A percentile compares a stretch with the other conserved stretches of the same genome.
Conservation (phyloP, 2,329 filamentous ascomycete genomes). For the Boeremia exigua region DNA sequence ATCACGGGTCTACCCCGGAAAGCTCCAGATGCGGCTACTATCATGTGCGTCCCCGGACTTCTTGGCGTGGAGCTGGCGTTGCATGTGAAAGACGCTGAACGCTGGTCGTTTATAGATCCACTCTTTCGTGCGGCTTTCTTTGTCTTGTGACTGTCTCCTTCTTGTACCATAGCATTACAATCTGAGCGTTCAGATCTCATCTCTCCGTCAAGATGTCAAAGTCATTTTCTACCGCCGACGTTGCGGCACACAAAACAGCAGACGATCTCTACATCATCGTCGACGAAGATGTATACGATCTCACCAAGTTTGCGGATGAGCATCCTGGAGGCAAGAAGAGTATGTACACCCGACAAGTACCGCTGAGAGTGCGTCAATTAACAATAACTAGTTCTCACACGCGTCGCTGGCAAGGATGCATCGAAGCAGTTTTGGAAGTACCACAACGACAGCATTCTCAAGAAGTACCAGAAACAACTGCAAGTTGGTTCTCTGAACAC, state of each 20-base stretch:
- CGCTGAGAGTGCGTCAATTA: conserved; percentile 7
- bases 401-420: conserved; percentile 70
- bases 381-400: conserved; percentile 61
- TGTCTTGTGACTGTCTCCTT: conserved; percentile 27
- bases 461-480: conserved; percentile 67
- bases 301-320: conserved; percentile 70
- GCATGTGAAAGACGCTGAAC: conserved; percentile 46
- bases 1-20: conserved; percentile 34
- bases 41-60: conserved; percentile 33
- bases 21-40: conserved; percentile 34
- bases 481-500: conserved; percentile 79
- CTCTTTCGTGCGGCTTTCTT: conserved; percentile 20
- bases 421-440: conserved; percentile 74
- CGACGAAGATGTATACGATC: conserved; percentile 93
- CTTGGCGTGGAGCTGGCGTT: conserved; percentile 35
- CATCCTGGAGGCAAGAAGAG: conserved; percentile 74
- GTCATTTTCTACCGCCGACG: conserved; percentile 82
- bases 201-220: conserved; percentile 72
- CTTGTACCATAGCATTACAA: conserved; percentile 21
- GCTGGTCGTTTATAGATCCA: conserved; percentile 32
- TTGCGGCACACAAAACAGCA: conserved; percentile 88
- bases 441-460: conserved; percentile 65
- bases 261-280: conserved; percentile 88
- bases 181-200: conserved; percentile 12
- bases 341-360: conserved; percentile 45